Evolutionary conservation across 2,329 filamentous ascomycete genomes (phyloP).

Genomic region (Penicillium sp.): DNA sequence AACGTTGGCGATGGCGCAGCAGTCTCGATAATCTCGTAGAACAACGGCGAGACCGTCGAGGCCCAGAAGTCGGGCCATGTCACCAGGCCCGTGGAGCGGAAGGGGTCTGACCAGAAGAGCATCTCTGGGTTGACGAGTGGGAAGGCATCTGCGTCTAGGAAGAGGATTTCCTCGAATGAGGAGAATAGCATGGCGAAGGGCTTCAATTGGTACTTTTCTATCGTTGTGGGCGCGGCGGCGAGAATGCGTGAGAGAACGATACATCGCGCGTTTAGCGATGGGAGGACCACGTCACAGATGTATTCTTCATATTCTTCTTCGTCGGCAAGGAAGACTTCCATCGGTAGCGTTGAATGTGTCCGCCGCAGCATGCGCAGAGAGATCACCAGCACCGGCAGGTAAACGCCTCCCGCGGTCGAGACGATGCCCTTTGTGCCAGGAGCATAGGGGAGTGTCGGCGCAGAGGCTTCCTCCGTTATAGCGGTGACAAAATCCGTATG

Average conservation of each 20-base stretch:
- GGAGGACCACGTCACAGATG: slow-evolving; percentile 50
- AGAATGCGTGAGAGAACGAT: slow-evolving; percentile 51
- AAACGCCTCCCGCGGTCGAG: slow-evolving; percentile 50
- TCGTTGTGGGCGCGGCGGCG: slow-evolving; percentile 33
- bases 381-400: slow-evolving; percentile 50
- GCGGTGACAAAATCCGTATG: slow-evolving; percentile 42
- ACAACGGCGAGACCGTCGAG: slow-evolving; percentile 47
- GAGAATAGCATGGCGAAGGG: slow-evolving; percentile 55
- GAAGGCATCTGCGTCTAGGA: slow-evolving; percentile 55
- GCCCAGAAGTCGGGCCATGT: slow-evolving; percentile 46
- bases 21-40: slow-evolving; percentile 51
- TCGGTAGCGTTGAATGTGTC: slow-evolving; percentile 48
- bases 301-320: slow-evolving; percentile 47
- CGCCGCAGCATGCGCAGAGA: slow-evolving; percentile 52
- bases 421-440: slow-evolving; percentile 49
- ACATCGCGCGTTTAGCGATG: slow-evolving; percentile 48
- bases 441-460: slow-evolving; percentile 39
- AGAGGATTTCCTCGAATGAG: slow-evolving; percentile 54
- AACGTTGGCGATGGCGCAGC: slow-evolving; percentile 34
- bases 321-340: slow-evolving; percentile 52
- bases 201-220: slow-evolving; percentile 54
- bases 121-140: slow-evolving; percentile 47
- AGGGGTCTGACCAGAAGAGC: slow-evolving; percentile 49
- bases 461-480: slow-evolving; percentile 26
- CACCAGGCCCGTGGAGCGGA: slow-evolving; percentile 44